Conservation (phyloP, 1,284 basidiomycete genomes). For the Heterobasidion irregulare region DNA sequence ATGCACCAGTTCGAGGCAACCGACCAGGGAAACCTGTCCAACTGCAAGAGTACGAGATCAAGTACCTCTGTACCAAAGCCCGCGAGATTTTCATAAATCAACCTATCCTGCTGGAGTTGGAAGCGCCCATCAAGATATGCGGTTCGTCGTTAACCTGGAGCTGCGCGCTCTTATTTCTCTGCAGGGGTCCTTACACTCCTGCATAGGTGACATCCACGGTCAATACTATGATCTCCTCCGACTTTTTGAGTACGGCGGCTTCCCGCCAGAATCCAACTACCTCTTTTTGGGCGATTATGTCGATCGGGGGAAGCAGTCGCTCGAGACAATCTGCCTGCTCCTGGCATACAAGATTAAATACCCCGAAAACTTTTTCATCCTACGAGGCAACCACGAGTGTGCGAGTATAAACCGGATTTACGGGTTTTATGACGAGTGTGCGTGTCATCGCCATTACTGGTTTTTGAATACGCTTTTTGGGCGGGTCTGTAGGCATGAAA, state of each 20-base stretch:
- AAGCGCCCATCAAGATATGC: slow-evolving; percentile 96
- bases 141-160: slow-evolving; percentile 45
- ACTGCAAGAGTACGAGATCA: slow-evolving; percentile 94
- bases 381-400: slow-evolving; percentile 92
- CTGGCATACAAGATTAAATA: slow-evolving; percentile 98
- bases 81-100: slow-evolving; percentile 96
- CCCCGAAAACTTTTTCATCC: slow-evolving; percentile 96
- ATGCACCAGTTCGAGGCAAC: slow-evolving; percentile 75
- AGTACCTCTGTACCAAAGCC: slow-evolving; percentile 91
- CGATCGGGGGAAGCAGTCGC: slow-evolving; percentile 89
- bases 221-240: slow-evolving; percentile 94
- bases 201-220: slow-evolving; percentile 84
- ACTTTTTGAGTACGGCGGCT: slow-evolving; percentile 92
- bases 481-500: background rate
- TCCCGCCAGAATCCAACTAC: slow-evolving; percentile 95
- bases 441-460: slow-evolving; percentile 22
- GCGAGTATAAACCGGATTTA: slow-evolving; percentile 95
- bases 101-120: slow-evolving; percentile 88
- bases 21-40: slow-evolving; percentile 92
- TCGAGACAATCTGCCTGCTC: slow-evolving; percentile 89
- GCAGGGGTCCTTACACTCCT: background rate
- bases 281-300: slow-evolving; percentile 95
- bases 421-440: slow-evolving; percentile 96
- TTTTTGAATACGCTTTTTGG: slow-evolving; percentile 2
- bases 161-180: background rate